phyloP scores from a whole-genome alignment of 805 yeast species.

The Hanseniaspora hatyaiensis region DNA sequence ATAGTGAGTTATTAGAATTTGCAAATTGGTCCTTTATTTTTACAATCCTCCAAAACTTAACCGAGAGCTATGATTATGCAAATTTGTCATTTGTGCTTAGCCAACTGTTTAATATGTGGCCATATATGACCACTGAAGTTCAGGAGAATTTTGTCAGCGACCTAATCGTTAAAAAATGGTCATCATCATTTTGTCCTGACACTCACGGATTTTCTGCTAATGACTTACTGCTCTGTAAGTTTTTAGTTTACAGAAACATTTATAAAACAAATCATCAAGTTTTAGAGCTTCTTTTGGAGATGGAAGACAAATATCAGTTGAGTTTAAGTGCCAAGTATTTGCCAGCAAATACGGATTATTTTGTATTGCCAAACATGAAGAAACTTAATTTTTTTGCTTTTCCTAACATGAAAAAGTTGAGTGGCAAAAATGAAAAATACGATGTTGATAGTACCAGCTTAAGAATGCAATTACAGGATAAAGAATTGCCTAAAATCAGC shows the following conservation, averaged over 20 bases:
- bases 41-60: too few relatives aligned
- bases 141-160: background rate
- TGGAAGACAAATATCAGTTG: slow-evolving; percentile 5
- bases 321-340: too few relatives aligned
- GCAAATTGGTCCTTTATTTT: slow-evolving; percentile 3
- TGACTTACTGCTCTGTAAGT: slow-evolving; percentile 8
- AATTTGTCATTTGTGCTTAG: too few relatives aligned
- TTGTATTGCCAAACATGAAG: slow-evolving; percentile 9
- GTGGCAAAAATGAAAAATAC: background rate
- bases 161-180: slow-evolving; percentile 4
- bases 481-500: too few relatives aligned
- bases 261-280: background rate
- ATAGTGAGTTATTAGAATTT: background rate
- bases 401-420: background rate
- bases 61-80: too few relatives aligned
- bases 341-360: background rate
- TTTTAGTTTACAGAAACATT: slow-evolving; percentile 1
- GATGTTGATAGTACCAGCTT: background rate
- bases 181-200: slow-evolving; percentile 1
- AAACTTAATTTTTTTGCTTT: background rate
- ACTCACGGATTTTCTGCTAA: slow-evolving; percentile 6
- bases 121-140: background rate
- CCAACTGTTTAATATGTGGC: too few relatives aligned
- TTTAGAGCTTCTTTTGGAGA: background rate
- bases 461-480: background rate